Evolutionary conservation across 78 protist genomes (phyloP).

Genomic region (Andalucia godoyi): DNA sequence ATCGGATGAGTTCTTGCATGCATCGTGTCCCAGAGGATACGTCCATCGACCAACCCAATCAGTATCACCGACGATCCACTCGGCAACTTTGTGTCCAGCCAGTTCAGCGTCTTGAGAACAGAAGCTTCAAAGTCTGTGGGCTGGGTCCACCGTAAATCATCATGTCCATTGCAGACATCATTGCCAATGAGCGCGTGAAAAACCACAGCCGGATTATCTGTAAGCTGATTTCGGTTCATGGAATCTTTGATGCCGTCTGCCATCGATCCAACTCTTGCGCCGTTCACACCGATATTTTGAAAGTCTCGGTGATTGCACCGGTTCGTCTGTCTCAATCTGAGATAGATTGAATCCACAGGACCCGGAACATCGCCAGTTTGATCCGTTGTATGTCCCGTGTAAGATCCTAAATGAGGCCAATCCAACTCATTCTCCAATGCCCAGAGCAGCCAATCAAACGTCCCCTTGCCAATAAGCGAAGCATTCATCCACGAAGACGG

Average conservation of each 20-base stretch:
- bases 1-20: conserved; percentile 62
- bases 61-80: conserved; percentile 50
- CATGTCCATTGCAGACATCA: conserved; percentile 59
- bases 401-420: conserved; percentile 50
- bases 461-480: background rate
- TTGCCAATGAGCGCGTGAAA: conserved; percentile 57
- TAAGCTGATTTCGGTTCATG: conserved; percentile 11
- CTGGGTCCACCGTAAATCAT: background rate
- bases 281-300: conserved; percentile 79
- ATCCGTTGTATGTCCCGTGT: conserved; percentile 39
- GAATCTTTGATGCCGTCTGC: background rate
- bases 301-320: conserved; percentile 72
- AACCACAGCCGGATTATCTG: conserved; percentile 48
- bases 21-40: conserved; percentile 54
- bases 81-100: conserved; percentile 47
- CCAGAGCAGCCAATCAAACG: conserved; percentile 13
- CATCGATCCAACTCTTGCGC: conserved; percentile 35
- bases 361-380: background rate
- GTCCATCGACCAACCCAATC: conserved; percentile 57
- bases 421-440: conserved; percentile 49
- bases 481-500: background rate
- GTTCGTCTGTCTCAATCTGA: conserved; percentile 35
- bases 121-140: conserved; percentile 20
- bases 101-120: conserved; percentile 19
- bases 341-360: conserved; percentile 35